phyloP scores from a whole-genome alignment of 768 basidiomycete genomes.

The Goffeauzyma gilvescens region DNA sequence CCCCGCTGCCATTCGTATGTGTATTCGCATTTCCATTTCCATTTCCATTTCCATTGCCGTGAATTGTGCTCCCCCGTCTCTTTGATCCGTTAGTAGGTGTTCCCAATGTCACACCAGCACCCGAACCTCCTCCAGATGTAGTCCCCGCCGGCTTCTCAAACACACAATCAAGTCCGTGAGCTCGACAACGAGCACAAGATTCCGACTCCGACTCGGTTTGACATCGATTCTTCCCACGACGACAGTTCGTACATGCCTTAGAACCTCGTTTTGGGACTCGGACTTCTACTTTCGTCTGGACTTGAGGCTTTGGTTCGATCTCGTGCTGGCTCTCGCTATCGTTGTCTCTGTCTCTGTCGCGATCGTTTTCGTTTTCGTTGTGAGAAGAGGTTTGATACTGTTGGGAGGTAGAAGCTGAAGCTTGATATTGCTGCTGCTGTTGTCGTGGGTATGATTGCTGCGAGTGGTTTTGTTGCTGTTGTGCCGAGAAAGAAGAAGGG shows the following conservation, averaged over 20 bases:
- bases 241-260: constrained; percentile 14
- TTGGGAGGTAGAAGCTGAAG: no score
- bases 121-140: neutral
- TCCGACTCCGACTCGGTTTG: constrained; percentile 16
- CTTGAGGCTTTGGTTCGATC: neutral
- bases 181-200: constrained; percentile 19
- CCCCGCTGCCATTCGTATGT: constrained; percentile 8
- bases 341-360: neutral
- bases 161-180: constrained; percentile 20
- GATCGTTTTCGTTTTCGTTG: no score
- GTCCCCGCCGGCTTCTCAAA: constrained; percentile 22
- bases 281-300: neutral
- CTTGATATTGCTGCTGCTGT: no score
- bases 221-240: constrained; percentile 29
- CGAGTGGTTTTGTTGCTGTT: no score
- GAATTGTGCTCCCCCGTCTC: neutral
- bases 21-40: neutral
- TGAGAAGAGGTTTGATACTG: no score
- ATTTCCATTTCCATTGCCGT: neutral
- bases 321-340: no score
- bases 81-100: neutral
- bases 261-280: constrained; percentile 10
- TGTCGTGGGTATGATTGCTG: no score
- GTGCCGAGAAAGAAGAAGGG: no score
- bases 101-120: neutral